Conservation (phyloP, 176 grass and related monocot genomes). For the Pharus latifolius region DNA sequence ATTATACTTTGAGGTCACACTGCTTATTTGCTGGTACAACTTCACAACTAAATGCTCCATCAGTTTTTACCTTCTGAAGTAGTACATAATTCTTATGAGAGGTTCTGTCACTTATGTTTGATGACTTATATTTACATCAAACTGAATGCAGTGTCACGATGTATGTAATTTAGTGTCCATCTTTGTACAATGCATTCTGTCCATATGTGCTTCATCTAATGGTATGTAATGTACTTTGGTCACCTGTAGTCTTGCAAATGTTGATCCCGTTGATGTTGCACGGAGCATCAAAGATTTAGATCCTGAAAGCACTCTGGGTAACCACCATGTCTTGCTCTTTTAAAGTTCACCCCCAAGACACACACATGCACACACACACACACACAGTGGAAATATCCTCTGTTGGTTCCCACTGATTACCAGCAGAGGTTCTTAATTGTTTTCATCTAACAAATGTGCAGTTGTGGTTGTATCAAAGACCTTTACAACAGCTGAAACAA, state of each 20-base stretch:
- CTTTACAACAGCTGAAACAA: conserved; percentile 99
- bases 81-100: background rate
- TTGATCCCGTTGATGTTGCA: conserved; percentile 95
- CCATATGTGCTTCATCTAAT: background rate
- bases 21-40: background rate
- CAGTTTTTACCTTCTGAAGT: background rate
- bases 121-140: background rate
- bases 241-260: conserved; percentile 85
- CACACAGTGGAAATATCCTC: background rate
- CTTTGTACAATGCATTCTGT: background rate
- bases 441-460: conserved; percentile 10
- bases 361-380: too few relatives aligned
- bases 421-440: background rate
- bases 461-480: conserved; percentile 99
- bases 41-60: background rate
- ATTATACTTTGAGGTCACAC: too few relatives aligned
- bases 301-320: conserved; percentile 95
- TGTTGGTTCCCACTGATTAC: conserved; percentile 8
- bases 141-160: background rate
- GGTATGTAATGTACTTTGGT: conserved; percentile 12
- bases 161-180: background rate
- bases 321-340: background rate
- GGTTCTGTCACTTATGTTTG: background rate
- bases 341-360: background rate
- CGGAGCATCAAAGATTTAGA: conserved; percentile 88